Base-by-base conservation (phyloP, 805 yeast genomes). In the Pichia phayaonensis region DNA sequence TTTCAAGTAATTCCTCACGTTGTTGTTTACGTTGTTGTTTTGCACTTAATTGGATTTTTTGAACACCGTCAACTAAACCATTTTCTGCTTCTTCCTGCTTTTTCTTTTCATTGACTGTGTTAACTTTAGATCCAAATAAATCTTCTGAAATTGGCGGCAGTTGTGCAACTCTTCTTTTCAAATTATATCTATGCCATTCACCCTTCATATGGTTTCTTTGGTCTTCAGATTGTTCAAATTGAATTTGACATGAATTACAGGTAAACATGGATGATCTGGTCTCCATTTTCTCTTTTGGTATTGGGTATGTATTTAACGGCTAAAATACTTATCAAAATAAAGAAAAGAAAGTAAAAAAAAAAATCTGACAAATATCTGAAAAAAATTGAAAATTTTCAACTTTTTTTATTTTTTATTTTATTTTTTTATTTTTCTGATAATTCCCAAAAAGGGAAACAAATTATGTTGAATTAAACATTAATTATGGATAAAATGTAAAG, bases 161-260 rank as follows among this genome's bases (percentile, higher is more conserved):
- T 29, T 77, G 77, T 1, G 97, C 96, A 31, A 94, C 96, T 60
- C 96, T 79, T 70, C 99, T 81, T 65, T 94, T 94, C 62, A 94
- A 74, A 61, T 94, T 94, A 67, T 94, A 94, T 56, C 99, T 77
- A 63, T 94, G 99, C 99, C 98, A 94, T 49, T 94, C 99, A 2
- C 96, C 83, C 66, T 87, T 89, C 99, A 94, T 94, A 64, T 94
- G 99, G 54, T 77, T 77, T 55, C 98, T 76, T 70, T 94, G 99
- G 50, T 84, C 74, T 56, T 85, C 95, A 13, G 96, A 84, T 40
- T 83, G 75, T 34, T 84, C 80, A 61, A 94, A 92, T 49, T 81
- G 80, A 55, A 89, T 81, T 21, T 81, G 83, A 68, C 99, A 94
- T 26, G 97, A 86, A 60, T 90, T 92, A 69, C 99, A 94, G 15